A percentile compares a stretch with the other conserved stretches of the same genome.
Conservation (phyloP, 2,329 filamentous ascomycete genomes). For the Trichoderma koningiopsis region DNA sequence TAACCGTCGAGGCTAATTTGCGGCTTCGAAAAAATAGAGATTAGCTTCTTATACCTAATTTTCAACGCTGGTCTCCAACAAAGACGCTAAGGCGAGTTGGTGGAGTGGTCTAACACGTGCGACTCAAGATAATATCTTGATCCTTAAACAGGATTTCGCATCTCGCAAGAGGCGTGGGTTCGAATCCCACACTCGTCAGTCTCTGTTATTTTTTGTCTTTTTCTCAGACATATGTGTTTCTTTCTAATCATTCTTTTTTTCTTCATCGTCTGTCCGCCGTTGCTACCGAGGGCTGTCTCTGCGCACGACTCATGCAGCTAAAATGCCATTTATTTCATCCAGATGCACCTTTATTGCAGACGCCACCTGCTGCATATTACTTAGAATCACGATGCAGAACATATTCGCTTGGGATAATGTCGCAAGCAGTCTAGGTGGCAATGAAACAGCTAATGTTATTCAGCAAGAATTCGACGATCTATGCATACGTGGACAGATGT, state of each 20-base stretch:
- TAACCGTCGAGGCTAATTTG: not conserved
- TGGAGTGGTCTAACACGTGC: slow-evolving; percentile 26
- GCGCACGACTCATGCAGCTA: not conserved
- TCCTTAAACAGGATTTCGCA: slow-evolving; percentile 25
- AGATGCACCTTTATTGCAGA: not conserved
- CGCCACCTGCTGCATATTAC: not conserved
- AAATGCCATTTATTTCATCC: not conserved
- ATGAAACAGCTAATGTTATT: not conserved
- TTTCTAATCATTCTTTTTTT: not conserved
- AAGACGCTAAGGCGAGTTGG: slow-evolving; percentile 26
- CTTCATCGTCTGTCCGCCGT: not conserved
- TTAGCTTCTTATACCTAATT: not conserved
- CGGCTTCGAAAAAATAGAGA: not conserved
- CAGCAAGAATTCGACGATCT: not conserved
- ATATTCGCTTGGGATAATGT: not conserved
- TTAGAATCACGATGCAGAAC: not conserved
- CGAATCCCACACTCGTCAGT: slow-evolving; percentile 26
- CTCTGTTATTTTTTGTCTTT: slow-evolving; percentile 3
- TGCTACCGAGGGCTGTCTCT: not conserved
- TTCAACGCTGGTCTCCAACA: not conserved
- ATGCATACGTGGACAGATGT: not conserved
- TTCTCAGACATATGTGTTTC: too few species aligned
- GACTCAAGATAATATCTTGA: slow-evolving; percentile 25
- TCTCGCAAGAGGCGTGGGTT: slow-evolving; percentile 26
- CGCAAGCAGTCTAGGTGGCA: too few species aligned